Conservation (phyloP, 2,329 filamentous ascomycete genomes). For the Diaporthe citri region DNA sequence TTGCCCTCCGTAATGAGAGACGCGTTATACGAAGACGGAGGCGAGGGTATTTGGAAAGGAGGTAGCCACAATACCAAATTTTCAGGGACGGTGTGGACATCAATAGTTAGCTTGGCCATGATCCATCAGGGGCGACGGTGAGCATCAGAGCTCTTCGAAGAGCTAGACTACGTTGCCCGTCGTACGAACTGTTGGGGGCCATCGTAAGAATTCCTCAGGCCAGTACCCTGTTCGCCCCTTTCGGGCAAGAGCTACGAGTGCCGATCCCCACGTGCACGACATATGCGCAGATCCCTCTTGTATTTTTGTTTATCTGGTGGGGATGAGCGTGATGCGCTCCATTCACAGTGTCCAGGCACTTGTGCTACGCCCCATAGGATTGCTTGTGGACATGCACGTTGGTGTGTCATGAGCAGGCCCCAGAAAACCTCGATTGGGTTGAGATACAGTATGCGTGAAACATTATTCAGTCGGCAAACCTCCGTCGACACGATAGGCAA, state of each 20-base stretch:
- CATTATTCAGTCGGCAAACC: not conserved
- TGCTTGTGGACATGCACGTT: too few relatives aligned
- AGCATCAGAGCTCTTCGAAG: not conserved
- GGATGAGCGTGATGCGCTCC: not conserved
- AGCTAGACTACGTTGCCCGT: not conserved
- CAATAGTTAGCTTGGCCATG: not conserved
- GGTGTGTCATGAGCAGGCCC: not conserved
- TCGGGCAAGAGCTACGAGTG: not conserved
- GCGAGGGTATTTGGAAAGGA: not conserved
- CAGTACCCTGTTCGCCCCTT: not conserved
- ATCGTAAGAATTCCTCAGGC: not conserved
- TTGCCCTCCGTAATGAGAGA: not conserved
- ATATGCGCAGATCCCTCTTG: not conserved
- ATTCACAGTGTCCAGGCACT: not conserved
- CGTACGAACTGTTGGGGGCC: not conserved
- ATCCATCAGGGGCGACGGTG: not conserved
- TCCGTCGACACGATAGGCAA: not conserved
- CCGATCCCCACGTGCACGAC: constrained; percentile 7
- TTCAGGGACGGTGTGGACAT: not conserved
- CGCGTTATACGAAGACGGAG: not conserved
- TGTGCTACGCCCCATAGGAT: not conserved
- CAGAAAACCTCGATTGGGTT: not conserved
- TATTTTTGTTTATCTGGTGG: not conserved
- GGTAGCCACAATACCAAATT: not conserved
- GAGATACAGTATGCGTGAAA: not conserved